Base-by-base conservation (phyloP, 257 asterid genomes). In the Solanum bulbocastanum region DNA sequence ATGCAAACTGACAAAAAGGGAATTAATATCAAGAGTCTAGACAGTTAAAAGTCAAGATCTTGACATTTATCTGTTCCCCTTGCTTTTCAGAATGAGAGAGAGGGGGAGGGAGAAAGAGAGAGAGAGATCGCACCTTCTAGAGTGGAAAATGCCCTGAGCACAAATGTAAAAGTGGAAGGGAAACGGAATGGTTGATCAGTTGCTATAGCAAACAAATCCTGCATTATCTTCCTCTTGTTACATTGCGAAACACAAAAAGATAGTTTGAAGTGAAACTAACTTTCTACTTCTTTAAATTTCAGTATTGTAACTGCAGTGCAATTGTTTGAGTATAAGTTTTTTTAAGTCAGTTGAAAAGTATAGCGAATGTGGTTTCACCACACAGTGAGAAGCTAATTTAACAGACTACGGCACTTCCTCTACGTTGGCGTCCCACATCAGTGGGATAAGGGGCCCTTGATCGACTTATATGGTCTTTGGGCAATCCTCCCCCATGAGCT, bases 171-270 rank as follows among this genome's bases (percentile, higher is more conserved):
- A 85, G 98, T 96, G 83, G 99, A 90, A 86, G 99, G 98, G 65
- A 97, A 96, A 8, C 99, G 94, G 92, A 97, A 97, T 40, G 99
- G 98, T 91, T 97, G 99, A 92, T 97, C 99, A 9, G 97, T 92
- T 74, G 99, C 99, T 89, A 97, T 97, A 85, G 99, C 98, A 92
- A 97, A 97, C 89, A 97, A 94, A 92, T 97, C 99, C 99, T 97
- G 98, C 94, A 91, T 83, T 82, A 39, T 75, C 74, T 1, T 37
- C 83, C 60, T 39, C 83, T 72, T 76, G 82, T 49, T 22, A 72
- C 65, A 68, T 69, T 58, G 60, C 1, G 30, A 58, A 84, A 46
- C 85, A 49, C 30, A 49, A 18, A 46, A 10, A 30, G 42, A 37
- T 82, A 49, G 44, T 46, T 30, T 18, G 69, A 5, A 49, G 27